Conservation (phyloP, 108 stramenopile genomes). For the Discostella stelligeroides region DNA sequence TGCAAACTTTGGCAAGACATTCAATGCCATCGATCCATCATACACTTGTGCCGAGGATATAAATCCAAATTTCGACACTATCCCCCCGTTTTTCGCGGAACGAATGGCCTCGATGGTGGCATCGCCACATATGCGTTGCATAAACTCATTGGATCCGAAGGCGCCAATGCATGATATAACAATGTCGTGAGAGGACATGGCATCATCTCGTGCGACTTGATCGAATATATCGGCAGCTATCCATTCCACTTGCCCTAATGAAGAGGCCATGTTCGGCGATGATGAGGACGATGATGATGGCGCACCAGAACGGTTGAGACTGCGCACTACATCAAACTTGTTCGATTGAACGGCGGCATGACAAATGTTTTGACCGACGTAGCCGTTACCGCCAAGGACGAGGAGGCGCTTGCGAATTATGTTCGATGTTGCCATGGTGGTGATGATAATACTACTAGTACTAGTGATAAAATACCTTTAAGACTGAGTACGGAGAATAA, state of each 20-base stretch:
- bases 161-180: slow-evolving; percentile 73
- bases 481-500: too few species aligned
- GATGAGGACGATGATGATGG: slow-evolving; percentile 32
- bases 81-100: slow-evolving; percentile 47
- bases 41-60: slow-evolving; percentile 68
- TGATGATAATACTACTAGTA: too few species aligned
- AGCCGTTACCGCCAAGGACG: slow-evolving; percentile 79
- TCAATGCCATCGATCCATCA: slow-evolving; percentile 34
- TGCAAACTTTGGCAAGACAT: slow-evolving; percentile 45
- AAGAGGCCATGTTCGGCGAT: slow-evolving; percentile 19
- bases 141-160: slow-evolving; percentile 73
- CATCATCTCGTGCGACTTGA: slow-evolving; percentile 34
- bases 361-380: slow-evolving; percentile 79
- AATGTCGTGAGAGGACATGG: slow-evolving; percentile 51
- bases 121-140: slow-evolving; percentile 76
- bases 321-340: slow-evolving; percentile 51
- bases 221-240: slow-evolving; percentile 66
- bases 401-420: slow-evolving; percentile 41
- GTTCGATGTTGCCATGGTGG: too few species aligned
- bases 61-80: slow-evolving; percentile 66
- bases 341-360: slow-evolving; percentile 51
- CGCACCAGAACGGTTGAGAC: slow-evolving; percentile 63
- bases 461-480: too few species aligned
- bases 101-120: slow-evolving; percentile 67
- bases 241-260: slow-evolving; percentile 58